Evolutionary conservation across 2,329 filamentous ascomycete genomes (phyloP).

Genomic region (Fusarium compactum): DNA sequence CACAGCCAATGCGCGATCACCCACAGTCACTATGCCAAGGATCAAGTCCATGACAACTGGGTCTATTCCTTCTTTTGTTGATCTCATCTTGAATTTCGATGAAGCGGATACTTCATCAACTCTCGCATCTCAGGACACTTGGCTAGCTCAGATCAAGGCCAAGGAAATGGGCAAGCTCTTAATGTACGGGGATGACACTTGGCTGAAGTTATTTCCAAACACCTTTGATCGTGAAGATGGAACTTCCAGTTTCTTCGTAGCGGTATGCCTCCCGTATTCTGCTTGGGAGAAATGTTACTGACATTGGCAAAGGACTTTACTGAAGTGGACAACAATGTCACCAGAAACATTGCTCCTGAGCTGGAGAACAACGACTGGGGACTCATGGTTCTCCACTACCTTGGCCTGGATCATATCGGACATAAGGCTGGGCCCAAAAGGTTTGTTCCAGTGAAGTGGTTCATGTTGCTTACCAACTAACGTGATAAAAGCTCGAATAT

Average conservation of each 20-base stretch:
- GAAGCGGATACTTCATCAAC: conserved; percentile 93
- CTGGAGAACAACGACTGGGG: conserved; percentile 86
- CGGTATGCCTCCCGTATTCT: conserved; percentile 70
- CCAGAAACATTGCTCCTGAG: conserved; percentile 84
- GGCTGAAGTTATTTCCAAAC: conserved; percentile 94
- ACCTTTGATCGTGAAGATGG: conserved; percentile 91
- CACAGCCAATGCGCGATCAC: conserved; percentile 94
- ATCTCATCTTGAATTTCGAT: conserved; percentile 95
- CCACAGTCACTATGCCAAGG: conserved; percentile 97
- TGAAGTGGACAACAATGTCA: conserved; percentile 98
- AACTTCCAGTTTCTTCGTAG: conserved; percentile 97
- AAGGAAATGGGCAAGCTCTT: conserved; percentile 79
- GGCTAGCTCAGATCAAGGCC: conserved; percentile 91
- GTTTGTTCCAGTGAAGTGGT: conserved; percentile 55
- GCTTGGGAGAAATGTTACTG: background rate
- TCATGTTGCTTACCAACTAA: conserved; percentile 1
- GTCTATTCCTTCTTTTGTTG: conserved; percentile 97
- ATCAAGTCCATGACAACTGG: conserved; percentile 98
- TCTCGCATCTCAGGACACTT: conserved; percentile 90
- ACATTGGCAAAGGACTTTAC: conserved; percentile 80
- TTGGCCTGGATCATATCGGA: conserved; percentile 96
- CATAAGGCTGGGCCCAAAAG: conserved; percentile 93
- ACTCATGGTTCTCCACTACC: conserved; percentile 92
- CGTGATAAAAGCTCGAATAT: conserved; percentile 77
- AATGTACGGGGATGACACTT: conserved; percentile 98